A percentile compares a stretch with the other conserved stretches of the same genome.
These are phyloP conservation scores for Neonectria ditissima DNA, from an alignment of 2,329 filamentous ascomycete species.

Conservation along the genomic window DNA sequence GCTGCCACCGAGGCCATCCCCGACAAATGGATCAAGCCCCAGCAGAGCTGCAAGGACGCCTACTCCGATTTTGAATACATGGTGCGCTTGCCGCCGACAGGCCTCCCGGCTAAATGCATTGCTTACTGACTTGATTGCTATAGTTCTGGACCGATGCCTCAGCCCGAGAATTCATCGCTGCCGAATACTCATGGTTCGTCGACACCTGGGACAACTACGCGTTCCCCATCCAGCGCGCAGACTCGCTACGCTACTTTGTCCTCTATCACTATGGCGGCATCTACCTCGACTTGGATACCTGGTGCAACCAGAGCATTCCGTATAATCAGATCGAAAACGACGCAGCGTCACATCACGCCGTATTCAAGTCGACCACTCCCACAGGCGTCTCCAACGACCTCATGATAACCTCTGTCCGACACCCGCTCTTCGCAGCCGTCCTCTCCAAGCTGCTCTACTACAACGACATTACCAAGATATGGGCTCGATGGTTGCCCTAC, in stretches of 20 bases:
- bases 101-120: too few species aligned
- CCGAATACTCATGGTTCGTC: slow-evolving; percentile 78
- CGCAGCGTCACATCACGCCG: slow-evolving; percentile 36
- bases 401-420: slow-evolving; percentile 78
- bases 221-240: slow-evolving; percentile 78
- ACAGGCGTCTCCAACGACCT: slow-evolving; percentile 86
- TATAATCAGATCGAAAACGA: slow-evolving; percentile 44
- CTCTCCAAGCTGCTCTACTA: slow-evolving; percentile 72
- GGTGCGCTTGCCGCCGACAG: slow-evolving; percentile 54
- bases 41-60: slow-evolving; percentile 73
- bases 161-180: slow-evolving; percentile 74
- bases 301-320: slow-evolving; percentile 46
- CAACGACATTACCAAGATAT: slow-evolving; percentile 71
- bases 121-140: slow-evolving; percentile 1
- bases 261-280: slow-evolving; percentile 78
- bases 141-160: slow-evolving; percentile 80
- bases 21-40: slow-evolving; percentile 71
- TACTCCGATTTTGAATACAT: slow-evolving; percentile 81
- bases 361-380: slow-evolving; percentile 67
- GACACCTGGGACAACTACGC: slow-evolving; percentile 76
- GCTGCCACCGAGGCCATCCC: slow-evolving; percentile 77
- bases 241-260: slow-evolving; percentile 80
- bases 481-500: slow-evolving; percentile 72
- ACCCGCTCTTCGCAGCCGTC: slow-evolving; percentile 79
- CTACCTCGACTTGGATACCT: slow-evolving; percentile 70